These are phyloP conservation scores for Kurtzmaniella quercitrusa DNA, from an alignment of 1,139 yeast genomes.

Conservation along the genomic window DNA sequence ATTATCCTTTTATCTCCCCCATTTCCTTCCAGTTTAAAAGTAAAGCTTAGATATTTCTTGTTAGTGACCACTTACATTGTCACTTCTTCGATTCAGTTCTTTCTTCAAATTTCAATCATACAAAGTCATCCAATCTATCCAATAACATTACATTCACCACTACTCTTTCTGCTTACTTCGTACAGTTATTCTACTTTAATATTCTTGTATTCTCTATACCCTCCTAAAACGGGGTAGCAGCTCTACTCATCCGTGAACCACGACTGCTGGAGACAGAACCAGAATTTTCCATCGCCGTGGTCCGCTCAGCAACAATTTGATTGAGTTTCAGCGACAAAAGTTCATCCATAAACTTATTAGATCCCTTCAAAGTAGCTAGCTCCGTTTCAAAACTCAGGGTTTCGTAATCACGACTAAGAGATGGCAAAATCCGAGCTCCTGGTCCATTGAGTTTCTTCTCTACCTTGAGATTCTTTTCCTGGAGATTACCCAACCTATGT, in stretches of 20 bases:
- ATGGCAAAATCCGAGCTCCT: constrained; percentile 39
- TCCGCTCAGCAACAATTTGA: constrained; percentile 37
- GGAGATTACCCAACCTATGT: constrained; percentile 22
- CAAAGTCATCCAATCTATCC: too few relatives aligned
- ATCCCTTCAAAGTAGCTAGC: constrained; percentile 21
- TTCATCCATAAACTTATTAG: constrained; percentile 32
- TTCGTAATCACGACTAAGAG: constrained; percentile 34
- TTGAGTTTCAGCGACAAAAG: constrained; percentile 35
- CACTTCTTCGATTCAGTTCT: too few relatives aligned
- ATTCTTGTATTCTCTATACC: too few relatives aligned
- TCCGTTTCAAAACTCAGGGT: constrained; percentile 23
- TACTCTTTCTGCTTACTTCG: too few relatives aligned
- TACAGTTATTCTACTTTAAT: too few relatives aligned
- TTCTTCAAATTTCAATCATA: too few relatives aligned
- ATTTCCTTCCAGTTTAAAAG: too few relatives aligned
- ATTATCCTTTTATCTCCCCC: too few relatives aligned
- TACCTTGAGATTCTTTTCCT: constrained; percentile 24
- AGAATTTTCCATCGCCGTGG: constrained; percentile 26
- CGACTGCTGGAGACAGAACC: constrained; percentile 27
- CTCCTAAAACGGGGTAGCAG: constrained; percentile 35
- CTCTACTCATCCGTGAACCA: constrained; percentile 35
- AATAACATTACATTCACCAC: too few relatives aligned
- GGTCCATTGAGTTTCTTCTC: constrained; percentile 38
- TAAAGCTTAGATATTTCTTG: too few relatives aligned
- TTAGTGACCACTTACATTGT: too few relatives aligned